Base-by-base conservation (phyloP, 2,329 filamentous ascomycete genomes). In the Emmonsiellopsis sp. region DNA sequence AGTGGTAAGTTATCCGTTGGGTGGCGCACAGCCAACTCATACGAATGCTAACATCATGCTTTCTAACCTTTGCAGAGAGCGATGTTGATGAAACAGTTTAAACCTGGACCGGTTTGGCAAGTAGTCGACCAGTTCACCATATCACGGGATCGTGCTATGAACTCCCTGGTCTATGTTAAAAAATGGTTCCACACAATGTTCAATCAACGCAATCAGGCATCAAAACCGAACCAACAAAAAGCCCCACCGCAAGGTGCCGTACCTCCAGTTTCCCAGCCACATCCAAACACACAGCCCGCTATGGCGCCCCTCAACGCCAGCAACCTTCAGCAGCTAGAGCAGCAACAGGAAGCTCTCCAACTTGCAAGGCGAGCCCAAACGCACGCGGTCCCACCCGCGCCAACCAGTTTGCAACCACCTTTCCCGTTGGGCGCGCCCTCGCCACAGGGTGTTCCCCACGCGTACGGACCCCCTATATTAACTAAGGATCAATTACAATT, bases 401-500 rank as follows among this genome's bases (percentile, higher is more conserved):
- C 77, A 17, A 78, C 74, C 6, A 68, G 73, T 7, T 68, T 76
- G n/a, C 72, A 77, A 42, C 74, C 79, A 33, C 78, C 78, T 9
- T 80, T 80, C 60, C 66, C 67, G 8, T 59, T 77, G 50, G 74
- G 75, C 51, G 74, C 72, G 13, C 71, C 74, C 31, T 79, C 78
- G 47, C 80, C 80, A 13, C 74, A 78, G 52, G 80, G 81, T 27
- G 74, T 81, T 53, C 80, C 81, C 7, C 75, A 77, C 56, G 79
- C 78, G 50, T 79, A 81, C 53, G 73, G 72, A 7, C 71, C 73
- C 17, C 74, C 73, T 17, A 71, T 74, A 49, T 72, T 83, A 48
- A 79, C 76, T 4, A 73, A 75, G 9, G 77, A 80, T 49, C 78
- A 82, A 57, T 71, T 85, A 46, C 77, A 80, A 46, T 66, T 84